Conservation (phyloP, 179 eudicot species). For the Silene coronaria region DNA sequence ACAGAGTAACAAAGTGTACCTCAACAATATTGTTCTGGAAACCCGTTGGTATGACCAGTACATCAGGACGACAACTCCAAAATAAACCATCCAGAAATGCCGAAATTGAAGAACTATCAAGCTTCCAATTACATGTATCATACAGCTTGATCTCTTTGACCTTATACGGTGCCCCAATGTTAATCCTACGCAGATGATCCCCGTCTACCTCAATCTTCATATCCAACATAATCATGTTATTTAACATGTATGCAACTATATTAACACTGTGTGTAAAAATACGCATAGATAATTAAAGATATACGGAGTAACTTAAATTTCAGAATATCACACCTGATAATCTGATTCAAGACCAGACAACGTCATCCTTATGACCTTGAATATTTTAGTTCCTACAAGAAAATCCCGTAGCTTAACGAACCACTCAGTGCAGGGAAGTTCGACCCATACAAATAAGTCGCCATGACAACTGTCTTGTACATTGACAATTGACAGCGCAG, state of each 20-base stretch:
- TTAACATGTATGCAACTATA: background rate
- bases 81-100: background rate
- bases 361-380: background rate
- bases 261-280: background rate
- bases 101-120: background rate
- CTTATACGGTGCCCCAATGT: background rate
- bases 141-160: background rate
- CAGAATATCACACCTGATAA: conserved; percentile 7
- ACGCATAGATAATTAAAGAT: background rate
- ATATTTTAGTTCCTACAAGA: background rate
- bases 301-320: background rate
- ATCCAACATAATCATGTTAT: background rate
- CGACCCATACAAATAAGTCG: background rate
- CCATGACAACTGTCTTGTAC: background rate
- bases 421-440: background rate
- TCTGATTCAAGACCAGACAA: background rate
- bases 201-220: background rate
- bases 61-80: conserved; percentile 9
- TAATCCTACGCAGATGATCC: background rate
- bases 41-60: background rate
- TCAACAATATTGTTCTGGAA: background rate
- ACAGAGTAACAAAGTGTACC: background rate
- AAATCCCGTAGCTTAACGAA: background rate
- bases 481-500: background rate
- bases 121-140: background rate